phyloP scores from a whole-genome alignment of 345 rosid genomes.

The Bretschneidera sinensis region DNA sequence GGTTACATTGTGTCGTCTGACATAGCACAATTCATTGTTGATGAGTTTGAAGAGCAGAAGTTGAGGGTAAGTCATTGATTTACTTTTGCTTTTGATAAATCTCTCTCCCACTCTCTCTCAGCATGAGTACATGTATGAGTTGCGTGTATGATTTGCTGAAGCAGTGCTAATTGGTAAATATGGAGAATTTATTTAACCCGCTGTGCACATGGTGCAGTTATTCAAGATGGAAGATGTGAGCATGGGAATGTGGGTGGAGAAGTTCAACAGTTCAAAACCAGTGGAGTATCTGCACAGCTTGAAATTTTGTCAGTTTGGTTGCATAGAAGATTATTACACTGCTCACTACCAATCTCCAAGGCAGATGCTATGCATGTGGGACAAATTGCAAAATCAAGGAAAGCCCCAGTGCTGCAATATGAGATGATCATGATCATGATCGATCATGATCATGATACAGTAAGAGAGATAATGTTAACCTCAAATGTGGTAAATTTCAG shows the following conservation, averaged over 20 bases:
- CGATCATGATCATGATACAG: not conserved
- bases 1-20: slow-evolving; percentile 85
- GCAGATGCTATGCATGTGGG: slow-evolving; percentile 94
- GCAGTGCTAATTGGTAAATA: not conserved
- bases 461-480: not conserved
- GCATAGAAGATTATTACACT: slow-evolving; percentile 80
- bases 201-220: slow-evolving; percentile 41
- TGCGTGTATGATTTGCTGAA: too few relatives aligned
- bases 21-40: slow-evolving; percentile 63
- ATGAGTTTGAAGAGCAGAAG: slow-evolving; percentile 70
- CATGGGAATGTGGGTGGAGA: slow-evolving; percentile 99
- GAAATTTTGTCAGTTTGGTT: slow-evolving; percentile 89
- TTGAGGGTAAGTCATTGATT: slow-evolving; percentile 51
- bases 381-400: slow-evolving; percentile 51
- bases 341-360: slow-evolving; percentile 97
- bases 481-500: not conserved
- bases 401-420: slow-evolving; percentile 85
- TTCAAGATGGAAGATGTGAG: slow-evolving; percentile 99
- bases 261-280: slow-evolving; percentile 69
- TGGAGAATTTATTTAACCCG: not conserved
- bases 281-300: slow-evolving; percentile 78
- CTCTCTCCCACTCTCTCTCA: not conserved
- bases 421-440: slow-evolving; percentile 50
- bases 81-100: not conserved
- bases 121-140: too few relatives aligned